Evolutionary conservation across 2,329 filamentous ascomycete genomes (phyloP).

Genomic region (Cryphonectria japonica): DNA sequence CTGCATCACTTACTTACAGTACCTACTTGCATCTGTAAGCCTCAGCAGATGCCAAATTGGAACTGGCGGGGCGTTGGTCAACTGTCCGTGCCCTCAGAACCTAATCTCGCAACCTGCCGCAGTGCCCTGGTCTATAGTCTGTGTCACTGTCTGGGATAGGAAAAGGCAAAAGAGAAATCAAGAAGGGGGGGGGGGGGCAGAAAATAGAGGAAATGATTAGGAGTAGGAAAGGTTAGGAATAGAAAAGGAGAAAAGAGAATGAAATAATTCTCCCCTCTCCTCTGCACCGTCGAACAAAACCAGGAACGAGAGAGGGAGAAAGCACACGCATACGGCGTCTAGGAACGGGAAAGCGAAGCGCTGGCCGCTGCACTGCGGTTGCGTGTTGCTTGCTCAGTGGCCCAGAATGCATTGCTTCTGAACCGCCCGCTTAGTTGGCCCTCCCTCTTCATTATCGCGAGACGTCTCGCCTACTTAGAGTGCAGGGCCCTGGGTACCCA

Average conservation of each 20-base stretch:
- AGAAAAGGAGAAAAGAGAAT: neutral
- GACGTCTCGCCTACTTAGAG: neutral
- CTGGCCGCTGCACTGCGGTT: neutral
- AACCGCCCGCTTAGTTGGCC: neutral
- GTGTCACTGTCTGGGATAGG: constrained; percentile 5
- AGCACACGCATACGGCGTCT: neutral
- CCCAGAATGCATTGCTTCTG: neutral
- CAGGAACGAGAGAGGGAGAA: neutral
- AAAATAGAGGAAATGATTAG: neutral
- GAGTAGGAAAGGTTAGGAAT: neutral
- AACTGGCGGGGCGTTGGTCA: neutral
- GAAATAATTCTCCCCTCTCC: neutral
- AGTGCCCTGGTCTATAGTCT: neutral
- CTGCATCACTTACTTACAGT: neutral
- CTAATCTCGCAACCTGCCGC: constrained; percentile 13
- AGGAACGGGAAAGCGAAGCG: neutral
- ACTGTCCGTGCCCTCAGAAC: constrained; percentile 6
- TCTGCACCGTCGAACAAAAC: no score
- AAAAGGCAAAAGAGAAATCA: neutral
- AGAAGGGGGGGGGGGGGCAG: neutral
- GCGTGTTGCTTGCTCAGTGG: no score
- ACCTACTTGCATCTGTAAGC: neutral
- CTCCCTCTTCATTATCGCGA: neutral
- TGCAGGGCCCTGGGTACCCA: neutral
- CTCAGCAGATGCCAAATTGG: neutral